Conservation (phyloP, 1,284 basidiomycete species). For the Cerrena zonata region DNA sequence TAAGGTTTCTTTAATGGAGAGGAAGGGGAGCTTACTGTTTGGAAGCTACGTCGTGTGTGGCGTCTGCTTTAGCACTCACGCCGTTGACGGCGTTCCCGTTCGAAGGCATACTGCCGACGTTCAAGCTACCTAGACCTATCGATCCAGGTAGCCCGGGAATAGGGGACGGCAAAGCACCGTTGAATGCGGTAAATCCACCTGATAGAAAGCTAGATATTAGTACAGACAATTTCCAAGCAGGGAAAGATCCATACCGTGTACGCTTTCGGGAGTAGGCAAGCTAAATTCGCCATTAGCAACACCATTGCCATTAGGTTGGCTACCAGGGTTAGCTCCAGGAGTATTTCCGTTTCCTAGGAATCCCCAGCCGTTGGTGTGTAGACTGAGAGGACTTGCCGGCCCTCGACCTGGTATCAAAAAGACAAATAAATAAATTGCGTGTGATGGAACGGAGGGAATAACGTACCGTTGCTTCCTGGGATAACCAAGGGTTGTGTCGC, state of each 20-base stretch:
- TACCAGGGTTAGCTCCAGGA: conserved; percentile 2
- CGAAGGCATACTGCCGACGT: neutral
- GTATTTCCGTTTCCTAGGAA: conserved; percentile 10
- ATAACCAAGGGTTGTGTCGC: conserved; percentile 53
- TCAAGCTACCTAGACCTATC: neutral
- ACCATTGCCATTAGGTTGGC: conserved; percentile 7
- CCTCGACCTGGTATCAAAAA: conserved; percentile 9
- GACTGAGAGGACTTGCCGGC: conserved; percentile 26
- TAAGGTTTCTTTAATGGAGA: too few species aligned
- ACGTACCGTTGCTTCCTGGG: conserved; percentile 29
- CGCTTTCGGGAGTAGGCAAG: conserved; percentile 37
- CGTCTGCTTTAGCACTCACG: neutral
- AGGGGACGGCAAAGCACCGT: conserved; percentile 14
- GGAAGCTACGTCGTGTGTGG: conserved; percentile 27
- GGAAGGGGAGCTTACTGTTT: conserved; percentile 35
- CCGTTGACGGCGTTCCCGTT: neutral
- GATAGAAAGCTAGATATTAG: neutral
- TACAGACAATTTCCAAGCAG: neutral
- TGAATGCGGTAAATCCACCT: conserved; percentile 24
- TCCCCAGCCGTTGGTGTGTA: conserved; percentile 24
- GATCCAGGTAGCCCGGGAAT: conserved; percentile 2
- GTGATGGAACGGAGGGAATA: neutral
- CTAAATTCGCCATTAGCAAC: conserved; percentile 27
- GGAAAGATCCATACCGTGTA: conserved; percentile 23
- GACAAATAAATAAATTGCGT: neutral